Evolutionary conservation across 2,329 filamentous ascomycete genomes (phyloP).

Genomic region (Cercospora sp.): DNA sequence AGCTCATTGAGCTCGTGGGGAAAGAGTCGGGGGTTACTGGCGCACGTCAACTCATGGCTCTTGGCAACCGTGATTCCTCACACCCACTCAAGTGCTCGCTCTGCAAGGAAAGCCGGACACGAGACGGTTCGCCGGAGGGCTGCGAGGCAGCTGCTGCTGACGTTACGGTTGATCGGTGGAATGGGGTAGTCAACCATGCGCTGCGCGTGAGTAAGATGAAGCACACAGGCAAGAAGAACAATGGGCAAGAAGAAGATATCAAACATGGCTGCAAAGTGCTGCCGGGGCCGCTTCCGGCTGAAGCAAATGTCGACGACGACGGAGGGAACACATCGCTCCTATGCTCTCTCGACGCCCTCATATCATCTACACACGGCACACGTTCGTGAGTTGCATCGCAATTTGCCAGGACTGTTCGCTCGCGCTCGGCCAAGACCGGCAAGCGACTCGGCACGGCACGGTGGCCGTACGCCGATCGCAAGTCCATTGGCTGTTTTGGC

Average conservation of each 20-base stretch:
- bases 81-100: neutral
- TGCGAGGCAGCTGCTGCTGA: neutral
- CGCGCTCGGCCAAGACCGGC: neutral
- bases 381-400: neutral
- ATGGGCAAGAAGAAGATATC: neutral
- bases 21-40: neutral
- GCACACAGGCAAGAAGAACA: neutral
- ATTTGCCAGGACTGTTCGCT: neutral
- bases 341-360: neutral
- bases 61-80: too few species aligned
- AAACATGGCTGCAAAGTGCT: neutral
- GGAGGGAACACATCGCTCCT: neutral
- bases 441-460: neutral
- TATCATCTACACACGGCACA: neutral
- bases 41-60: neutral
- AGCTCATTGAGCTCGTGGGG: neutral
- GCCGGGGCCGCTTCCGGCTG: neutral
- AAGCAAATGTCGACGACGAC: neutral
- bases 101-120: neutral
- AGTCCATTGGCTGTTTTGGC: too few species aligned
- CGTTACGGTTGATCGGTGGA: neutral
- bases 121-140: neutral
- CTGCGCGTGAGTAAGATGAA: neutral
- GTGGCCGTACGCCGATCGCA: too few species aligned
- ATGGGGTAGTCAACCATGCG: neutral